Conservation (phyloP, 1,284 basidiomycete species). For the Termitomyces sp. region DNA sequence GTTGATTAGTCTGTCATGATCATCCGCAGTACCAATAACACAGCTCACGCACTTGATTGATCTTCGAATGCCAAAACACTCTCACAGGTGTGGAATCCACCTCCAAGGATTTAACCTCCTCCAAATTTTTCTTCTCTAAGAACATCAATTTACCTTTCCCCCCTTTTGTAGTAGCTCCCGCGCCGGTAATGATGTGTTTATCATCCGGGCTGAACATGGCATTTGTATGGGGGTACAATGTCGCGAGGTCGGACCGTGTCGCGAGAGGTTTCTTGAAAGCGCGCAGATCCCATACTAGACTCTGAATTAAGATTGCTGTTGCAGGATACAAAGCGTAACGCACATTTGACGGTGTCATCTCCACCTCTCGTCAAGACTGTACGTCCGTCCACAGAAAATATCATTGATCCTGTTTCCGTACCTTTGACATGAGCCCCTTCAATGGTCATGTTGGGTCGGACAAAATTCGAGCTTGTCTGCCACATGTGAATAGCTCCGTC, state of each 20-base stretch:
- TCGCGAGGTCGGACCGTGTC: constrained; percentile 59
- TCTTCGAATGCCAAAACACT: constrained; percentile 92
- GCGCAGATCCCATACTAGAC: constrained; percentile 88
- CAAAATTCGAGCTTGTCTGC: constrained; percentile 89
- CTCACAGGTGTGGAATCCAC: constrained; percentile 80
- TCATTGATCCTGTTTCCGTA: constrained; percentile 79
- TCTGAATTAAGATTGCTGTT: neutral
- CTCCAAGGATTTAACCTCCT: constrained; percentile 58
- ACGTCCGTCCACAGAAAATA: constrained; percentile 79
- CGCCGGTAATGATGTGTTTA: constrained; percentile 80
- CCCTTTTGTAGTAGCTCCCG: constrained; percentile 58
- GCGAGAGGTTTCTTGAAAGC: constrained; percentile 84
- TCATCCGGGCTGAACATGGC: constrained; percentile 92
- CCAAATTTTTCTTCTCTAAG: constrained; percentile 63
- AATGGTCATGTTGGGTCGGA: constrained; percentile 79
- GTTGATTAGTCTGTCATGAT: constrained; percentile 4
- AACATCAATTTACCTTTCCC: constrained; percentile 72
- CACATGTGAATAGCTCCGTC: constrained; percentile 94
- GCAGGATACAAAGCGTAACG: constrained; percentile 29
- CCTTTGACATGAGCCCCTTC: constrained; percentile 84
- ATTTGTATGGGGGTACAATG: constrained; percentile 87
- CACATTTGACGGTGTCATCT: constrained; percentile 93
- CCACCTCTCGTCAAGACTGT: constrained; percentile 84
- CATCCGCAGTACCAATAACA: constrained; percentile 14
- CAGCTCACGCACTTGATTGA: constrained; percentile 76